phyloP scores from a whole-genome alignment of 1,284 basidiomycete species.

The Microstroma glucosiphilum region DNA sequence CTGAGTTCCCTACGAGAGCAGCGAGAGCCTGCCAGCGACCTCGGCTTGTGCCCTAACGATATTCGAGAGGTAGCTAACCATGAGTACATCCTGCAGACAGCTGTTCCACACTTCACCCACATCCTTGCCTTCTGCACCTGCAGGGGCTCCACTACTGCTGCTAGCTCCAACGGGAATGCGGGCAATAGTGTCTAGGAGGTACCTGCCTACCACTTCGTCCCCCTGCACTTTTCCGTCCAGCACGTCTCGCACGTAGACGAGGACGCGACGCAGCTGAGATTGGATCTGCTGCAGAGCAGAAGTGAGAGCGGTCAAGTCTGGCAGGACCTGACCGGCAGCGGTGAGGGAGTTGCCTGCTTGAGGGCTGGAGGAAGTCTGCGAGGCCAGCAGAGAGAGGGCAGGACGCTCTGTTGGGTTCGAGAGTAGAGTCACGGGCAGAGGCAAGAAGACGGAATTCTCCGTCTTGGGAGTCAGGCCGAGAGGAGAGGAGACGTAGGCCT shows the following conservation, averaged over 20 bases:
- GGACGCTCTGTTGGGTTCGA: slow-evolving; percentile 51
- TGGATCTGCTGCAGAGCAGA: slow-evolving; percentile 65
- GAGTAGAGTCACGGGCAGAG: slow-evolving; percentile 32
- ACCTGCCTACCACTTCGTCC: slow-evolving; percentile 80
- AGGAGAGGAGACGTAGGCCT: slow-evolving; percentile 77
- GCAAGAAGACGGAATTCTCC: slow-evolving; percentile 48
- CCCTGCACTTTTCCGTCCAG: slow-evolving; percentile 71
- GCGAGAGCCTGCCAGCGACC: slow-evolving; percentile 77
- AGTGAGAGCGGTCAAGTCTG: slow-evolving; percentile 58
- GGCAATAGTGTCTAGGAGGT: slow-evolving; percentile 73
- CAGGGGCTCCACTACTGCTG: neutral
- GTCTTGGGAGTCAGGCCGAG: slow-evolving; percentile 41
- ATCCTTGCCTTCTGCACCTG: slow-evolving; percentile 2
- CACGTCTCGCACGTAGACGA: slow-evolving; percentile 78
- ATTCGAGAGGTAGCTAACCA: slow-evolving; percentile 91
- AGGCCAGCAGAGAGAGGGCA: slow-evolving; percentile 61
- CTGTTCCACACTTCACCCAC: slow-evolving; percentile 4
- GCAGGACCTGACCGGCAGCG: slow-evolving; percentile 19
- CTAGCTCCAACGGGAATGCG: slow-evolving; percentile 27
- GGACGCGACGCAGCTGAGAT: slow-evolving; percentile 74
- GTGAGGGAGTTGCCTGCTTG: slow-evolving; percentile 60
- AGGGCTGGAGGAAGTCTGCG: slow-evolving; percentile 61
- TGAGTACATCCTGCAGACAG: slow-evolving; percentile 69
- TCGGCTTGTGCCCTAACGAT: slow-evolving; percentile 90
- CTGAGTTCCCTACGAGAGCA: slow-evolving; percentile 56